phyloP scores from a whole-genome alignment of 2,329 filamentous ascomycete species.

The Alternaria solani region DNA sequence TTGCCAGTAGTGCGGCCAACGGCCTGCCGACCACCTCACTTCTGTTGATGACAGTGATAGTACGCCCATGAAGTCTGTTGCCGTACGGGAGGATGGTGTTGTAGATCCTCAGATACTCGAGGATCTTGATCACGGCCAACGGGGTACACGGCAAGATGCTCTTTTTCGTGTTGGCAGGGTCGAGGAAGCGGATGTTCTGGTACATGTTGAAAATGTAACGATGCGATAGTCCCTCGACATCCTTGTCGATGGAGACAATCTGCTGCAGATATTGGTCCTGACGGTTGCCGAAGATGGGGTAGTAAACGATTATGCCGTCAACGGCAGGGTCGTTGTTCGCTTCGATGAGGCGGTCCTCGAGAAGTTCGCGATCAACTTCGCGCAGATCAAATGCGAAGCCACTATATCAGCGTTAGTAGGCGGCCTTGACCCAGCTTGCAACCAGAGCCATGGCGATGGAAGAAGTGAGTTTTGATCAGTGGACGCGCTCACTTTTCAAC shows the following conservation, averaged over 20 bases:
- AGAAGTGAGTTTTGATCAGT: neutral
- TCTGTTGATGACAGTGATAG: conserved; percentile 94
- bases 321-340: conserved; percentile 81
- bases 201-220: conserved; percentile 99
- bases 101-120: conserved; percentile 95
- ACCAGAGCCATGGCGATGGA: neutral
- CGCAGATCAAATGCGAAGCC: conserved; percentile 90
- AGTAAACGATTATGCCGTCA: conserved; percentile 96
- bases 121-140: conserved; percentile 93
- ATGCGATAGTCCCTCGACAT: conserved; percentile 94
- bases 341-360: conserved; percentile 86
- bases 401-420: conserved; percentile 57
- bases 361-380: conserved; percentile 81
- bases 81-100: conserved; percentile 93
- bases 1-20: conserved; percentile 89
- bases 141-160: conserved; percentile 95
- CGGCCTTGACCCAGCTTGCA: neutral
- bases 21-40: conserved; percentile 95
- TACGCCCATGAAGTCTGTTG: conserved; percentile 91
- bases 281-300: conserved; percentile 90
- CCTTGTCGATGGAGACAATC: conserved; percentile 87
- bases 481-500: conserved; percentile 80
- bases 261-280: conserved; percentile 97
- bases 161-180: conserved; percentile 81
- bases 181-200: conserved; percentile 94